Base-by-base conservation (phyloP, 2,329 filamentous ascomycete species). In the Apiospora pterosperma region DNA sequence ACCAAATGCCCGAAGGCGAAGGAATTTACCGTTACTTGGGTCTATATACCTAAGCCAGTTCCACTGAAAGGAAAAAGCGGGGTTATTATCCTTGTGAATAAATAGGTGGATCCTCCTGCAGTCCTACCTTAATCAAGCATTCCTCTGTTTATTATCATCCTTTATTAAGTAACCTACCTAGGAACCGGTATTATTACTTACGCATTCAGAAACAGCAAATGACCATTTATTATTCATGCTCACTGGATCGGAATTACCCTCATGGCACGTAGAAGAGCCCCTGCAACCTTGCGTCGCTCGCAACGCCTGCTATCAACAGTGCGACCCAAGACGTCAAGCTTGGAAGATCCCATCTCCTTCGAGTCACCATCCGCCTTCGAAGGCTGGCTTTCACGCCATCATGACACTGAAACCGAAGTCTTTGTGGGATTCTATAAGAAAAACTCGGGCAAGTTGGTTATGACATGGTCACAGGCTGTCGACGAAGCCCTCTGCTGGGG, bases 401-500 rank as follows among this genome's bases (percentile, higher is more conserved):
- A 66, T 42, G 60, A 23, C 48, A 62, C 60, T 8, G 36, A 52
- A 55, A 62, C 21, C 11, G 65, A 66, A 36, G 59, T 66, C 6
- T 66, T 66, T 36, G 42, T 66, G 3, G 65, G 65, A 28, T 64
- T 62, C 31, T 66, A 60, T 25, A 66, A 64, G 36, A 66, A 66
- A 36, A 59, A 64, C 19, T 55, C 65, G 14, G 65, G 65, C 14
- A 48, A 55, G 14, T n/a, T 36, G n/a, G 39, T 36, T 34, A 23
- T 66, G 65, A 64, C 65, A 6, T 66, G 65, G 65, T 66, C 65
- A 7, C 73, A 86, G 70, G 85, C 85, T 1, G 78, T 88, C 16
- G 81, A 87, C 69, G 73, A 77, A 28, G 85, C 85, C 0, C 77
- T 88, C 7, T 88, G 85, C 72, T 85, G 82, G 71, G 86, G 86